These are phyloP conservation scores for Fusarium nodosum DNA, from an alignment of 2,329 filamentous ascomycete genomes.

Conservation along the genomic window DNA sequence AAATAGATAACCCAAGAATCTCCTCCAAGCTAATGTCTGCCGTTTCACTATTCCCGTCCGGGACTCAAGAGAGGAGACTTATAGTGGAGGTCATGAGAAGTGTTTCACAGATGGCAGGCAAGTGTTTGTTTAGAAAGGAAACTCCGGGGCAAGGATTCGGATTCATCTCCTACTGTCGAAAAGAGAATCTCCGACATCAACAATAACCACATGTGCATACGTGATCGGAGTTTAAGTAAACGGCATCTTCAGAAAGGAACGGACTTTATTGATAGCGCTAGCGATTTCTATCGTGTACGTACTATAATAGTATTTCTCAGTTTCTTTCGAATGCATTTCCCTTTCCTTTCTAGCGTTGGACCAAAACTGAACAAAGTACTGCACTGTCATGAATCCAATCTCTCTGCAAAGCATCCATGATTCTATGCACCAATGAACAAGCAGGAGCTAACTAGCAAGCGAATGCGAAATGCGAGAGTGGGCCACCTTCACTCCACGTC, in stretches of 20 bases:
- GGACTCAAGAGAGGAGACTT: neutral
- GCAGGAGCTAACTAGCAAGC: conserved; percentile 9
- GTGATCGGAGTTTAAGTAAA: neutral
- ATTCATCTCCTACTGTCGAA: neutral
- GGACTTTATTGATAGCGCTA: neutral
- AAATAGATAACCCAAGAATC: neutral
- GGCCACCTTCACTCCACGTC: conserved; percentile 25
- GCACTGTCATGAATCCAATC: neutral
- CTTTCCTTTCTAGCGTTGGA: conserved; percentile 26
- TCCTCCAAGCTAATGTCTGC: neutral
- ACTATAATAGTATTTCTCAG: neutral
- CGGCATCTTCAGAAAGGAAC: neutral
- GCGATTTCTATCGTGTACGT: too few relatives aligned
- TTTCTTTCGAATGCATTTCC: conserved; percentile 21
- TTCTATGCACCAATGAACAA: conserved; percentile 1
- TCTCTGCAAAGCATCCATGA: neutral
- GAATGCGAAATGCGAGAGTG: conserved; percentile 44
- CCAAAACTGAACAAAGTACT: neutral
- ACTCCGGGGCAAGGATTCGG: neutral
- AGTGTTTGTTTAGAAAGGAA: neutral
- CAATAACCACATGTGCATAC: neutral
- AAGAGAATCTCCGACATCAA: conserved; percentile 9
- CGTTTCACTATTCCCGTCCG: neutral
- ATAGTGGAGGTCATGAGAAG: neutral
- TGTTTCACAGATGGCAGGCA: too few relatives aligned